These are phyloP conservation scores for Raffaelea deltoideospora DNA, from an alignment of 2,329 filamentous ascomycete species.

Conservation along the genomic window DNA sequence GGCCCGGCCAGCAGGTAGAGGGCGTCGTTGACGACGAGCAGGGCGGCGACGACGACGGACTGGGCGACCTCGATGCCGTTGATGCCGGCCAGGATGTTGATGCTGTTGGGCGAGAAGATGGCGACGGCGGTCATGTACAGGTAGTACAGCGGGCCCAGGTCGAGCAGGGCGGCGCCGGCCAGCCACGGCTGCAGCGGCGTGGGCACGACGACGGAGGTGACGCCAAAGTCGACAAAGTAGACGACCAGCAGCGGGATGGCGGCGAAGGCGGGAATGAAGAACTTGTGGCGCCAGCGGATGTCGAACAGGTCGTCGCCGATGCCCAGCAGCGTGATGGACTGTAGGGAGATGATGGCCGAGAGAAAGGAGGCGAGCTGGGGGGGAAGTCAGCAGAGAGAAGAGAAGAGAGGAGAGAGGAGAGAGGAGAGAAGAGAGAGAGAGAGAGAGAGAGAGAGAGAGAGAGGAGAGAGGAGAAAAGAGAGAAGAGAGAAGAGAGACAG, in stretches of 20 bases:
- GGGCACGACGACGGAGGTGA: constrained; percentile 88
- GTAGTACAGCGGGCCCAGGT: constrained; percentile 78
- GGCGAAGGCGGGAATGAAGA: constrained; percentile 90
- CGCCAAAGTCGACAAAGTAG: constrained; percentile 96
- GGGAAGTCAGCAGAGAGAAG: background rate
- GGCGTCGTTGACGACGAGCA: constrained; percentile 74
- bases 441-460: background rate
- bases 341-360: constrained; percentile 82
- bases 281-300: constrained; percentile 97
- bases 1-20: constrained; percentile 54
- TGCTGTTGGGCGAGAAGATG: constrained; percentile 97
- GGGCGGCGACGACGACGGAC: constrained; percentile 73
- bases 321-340: constrained; percentile 79
- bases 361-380: constrained; percentile 79
- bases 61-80: constrained; percentile 96
- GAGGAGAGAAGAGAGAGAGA: background rate
- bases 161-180: constrained; percentile 41
- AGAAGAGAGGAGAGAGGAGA: background rate
- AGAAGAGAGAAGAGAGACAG: too few species aligned
- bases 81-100: constrained; percentile 99
- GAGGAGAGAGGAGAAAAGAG: too few species aligned
- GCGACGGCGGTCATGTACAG: constrained; percentile 90
- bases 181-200: constrained; percentile 58
- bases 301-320: constrained; percentile 95
- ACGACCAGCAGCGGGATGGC: constrained; percentile 87